Evolutionary conservation across 2,329 filamentous ascomycete species (phyloP), one percentile per base, ranked within the genome.

Genomic region (Ilyonectria destructans): DNA sequence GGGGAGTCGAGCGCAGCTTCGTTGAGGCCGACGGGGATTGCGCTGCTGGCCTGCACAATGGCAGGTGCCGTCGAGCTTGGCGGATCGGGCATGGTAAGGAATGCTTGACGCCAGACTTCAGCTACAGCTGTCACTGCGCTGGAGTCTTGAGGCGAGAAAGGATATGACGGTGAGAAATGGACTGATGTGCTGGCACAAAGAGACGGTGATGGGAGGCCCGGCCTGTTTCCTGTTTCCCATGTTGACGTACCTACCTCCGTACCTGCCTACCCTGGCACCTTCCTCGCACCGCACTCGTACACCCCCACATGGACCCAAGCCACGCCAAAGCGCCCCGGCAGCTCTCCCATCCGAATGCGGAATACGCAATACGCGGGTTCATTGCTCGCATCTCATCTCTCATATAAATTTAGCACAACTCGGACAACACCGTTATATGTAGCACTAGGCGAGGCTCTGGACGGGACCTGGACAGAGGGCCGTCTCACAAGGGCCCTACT

Each of bases 1-100:
- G 96, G 96, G 45, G 95, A 98, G 83, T 99, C 96, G 84, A 98
- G 92, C 21, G 95, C 93, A 58, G 96, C 96, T 88, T 99, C 96
- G 83, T 96, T 96, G 75, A 98, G 88, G 69, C 91, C 91, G 40
- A 98, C 95, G 51, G 96, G 94, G 65, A 90, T 85, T 69, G 71
- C 69, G 68, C 70, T 71, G 73, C 67, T 73, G 58, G 74, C 63
- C 43, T 73, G 67, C 70, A 65, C 67, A 49, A 72, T 62, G 43
- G 51, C 65, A 56, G 72, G 69, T 48, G 70, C 67, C 67, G 77
- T 77, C 62, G 67, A 70, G 63, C 54, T 54, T 21, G 63, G 60
- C 35, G 67, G 62, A 65, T 71, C 69, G 15, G 74, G 64, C 74
- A 76, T 77, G 71, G 64, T 69, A 59, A 65, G 45, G 64, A 43